phyloP scores from a whole-genome alignment of 2,329 filamentous ascomycete genomes.

The Venturia oleaginea region DNA sequence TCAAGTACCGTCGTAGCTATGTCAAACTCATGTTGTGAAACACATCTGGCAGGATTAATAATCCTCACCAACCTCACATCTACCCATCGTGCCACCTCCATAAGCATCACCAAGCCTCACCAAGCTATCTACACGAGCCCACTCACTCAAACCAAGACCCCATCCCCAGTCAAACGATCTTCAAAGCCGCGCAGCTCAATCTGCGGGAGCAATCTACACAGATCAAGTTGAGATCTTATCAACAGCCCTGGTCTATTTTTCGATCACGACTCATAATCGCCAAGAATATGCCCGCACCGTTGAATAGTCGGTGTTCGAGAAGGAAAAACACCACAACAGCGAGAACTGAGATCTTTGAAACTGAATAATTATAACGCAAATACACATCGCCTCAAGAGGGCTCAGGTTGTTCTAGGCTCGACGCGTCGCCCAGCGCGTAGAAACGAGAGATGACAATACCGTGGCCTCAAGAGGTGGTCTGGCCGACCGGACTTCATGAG shows the following conservation, averaged over 20 bases:
- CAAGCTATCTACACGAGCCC: not conserved
- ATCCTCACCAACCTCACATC: not conserved
- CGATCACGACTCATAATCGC: not conserved
- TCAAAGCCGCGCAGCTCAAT: not conserved
- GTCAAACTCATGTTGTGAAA: not conserved
- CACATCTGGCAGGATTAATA: not conserved
- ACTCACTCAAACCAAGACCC: not conserved
- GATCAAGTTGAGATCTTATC: not conserved
- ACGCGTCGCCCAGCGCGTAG: too few relatives aligned
- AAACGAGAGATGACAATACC: too few relatives aligned
- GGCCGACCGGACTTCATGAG: too few relatives aligned
- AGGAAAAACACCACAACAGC: too few relatives aligned
- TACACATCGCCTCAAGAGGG: too few relatives aligned
- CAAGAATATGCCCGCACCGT: not conserved
- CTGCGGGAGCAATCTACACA: not conserved
- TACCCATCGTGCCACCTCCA: not conserved
- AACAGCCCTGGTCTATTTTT: constrained; percentile 1
- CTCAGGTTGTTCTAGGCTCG: too few relatives aligned
- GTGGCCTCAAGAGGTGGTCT: too few relatives aligned
- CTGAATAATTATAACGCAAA: too few relatives aligned
- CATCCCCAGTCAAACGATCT: not conserved
- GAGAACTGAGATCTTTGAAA: too few relatives aligned
- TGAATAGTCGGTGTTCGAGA: not conserved
- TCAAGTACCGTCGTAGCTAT: not conserved
- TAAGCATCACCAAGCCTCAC: not conserved